phyloP scores from a whole-genome alignment of 2,329 filamentous ascomycete genomes.

The Colletotrichum spaethianum region DNA sequence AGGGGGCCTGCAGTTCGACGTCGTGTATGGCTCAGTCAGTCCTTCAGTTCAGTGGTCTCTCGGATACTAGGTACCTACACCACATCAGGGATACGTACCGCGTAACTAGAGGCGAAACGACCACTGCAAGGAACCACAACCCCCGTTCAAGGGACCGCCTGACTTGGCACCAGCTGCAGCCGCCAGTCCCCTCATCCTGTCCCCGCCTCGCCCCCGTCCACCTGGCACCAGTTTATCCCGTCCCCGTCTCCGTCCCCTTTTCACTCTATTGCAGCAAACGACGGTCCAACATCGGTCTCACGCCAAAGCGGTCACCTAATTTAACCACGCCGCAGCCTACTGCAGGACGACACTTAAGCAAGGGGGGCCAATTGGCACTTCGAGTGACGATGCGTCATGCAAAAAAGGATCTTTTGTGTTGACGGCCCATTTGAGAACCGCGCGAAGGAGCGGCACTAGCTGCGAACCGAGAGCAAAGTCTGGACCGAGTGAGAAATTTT shows the following conservation, averaged over 20 bases:
- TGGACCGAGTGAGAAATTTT: not conserved
- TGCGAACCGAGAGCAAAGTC: slow-evolving; percentile 22
- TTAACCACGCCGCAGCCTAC: slow-evolving; percentile 22
- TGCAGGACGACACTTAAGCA: not conserved
- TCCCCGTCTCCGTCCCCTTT: not conserved
- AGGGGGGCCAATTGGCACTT: not conserved
- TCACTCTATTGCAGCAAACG: slow-evolving; percentile 14
- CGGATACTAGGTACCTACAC: too few relatives aligned
- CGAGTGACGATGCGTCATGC: slow-evolving; percentile 5
- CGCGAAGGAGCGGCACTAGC: slow-evolving; percentile 22
- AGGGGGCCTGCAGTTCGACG: slow-evolving; percentile 21
- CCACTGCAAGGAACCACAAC: slow-evolving; percentile 35
- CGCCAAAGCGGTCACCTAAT: slow-evolving; percentile 31
- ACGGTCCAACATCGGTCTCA: slow-evolving; percentile 20
- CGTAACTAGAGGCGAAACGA: not conserved
- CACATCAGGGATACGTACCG: slow-evolving; percentile 14
- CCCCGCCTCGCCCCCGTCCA: not conserved
- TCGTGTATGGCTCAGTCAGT: not conserved
- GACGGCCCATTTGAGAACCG: slow-evolving; percentile 28
- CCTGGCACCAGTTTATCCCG: slow-evolving; percentile 3
- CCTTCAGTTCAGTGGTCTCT: not conserved
- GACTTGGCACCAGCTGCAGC: slow-evolving; percentile 25
- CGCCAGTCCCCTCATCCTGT: slow-evolving; percentile 17
- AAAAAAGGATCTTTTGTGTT: slow-evolving; percentile 39
- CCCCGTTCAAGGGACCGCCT: slow-evolving; percentile 26